Conservation (phyloP, 495 filamentous ascomycete genomes). For the Penicillium longicatenatum region DNA sequence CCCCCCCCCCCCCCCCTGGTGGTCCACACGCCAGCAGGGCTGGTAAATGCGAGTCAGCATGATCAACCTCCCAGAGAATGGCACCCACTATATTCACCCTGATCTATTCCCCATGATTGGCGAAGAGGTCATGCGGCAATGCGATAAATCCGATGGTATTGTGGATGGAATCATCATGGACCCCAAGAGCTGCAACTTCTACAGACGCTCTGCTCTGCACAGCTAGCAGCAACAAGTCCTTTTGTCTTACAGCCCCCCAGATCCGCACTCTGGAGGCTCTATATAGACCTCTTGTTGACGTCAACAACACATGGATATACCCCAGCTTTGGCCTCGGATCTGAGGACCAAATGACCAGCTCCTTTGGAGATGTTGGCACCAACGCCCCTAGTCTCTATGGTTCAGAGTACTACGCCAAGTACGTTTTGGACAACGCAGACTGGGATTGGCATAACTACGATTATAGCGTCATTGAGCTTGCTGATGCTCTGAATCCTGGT, state of each 20-base stretch:
- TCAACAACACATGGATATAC: constrained; percentile 19
- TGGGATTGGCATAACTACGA: constrained; percentile 13
- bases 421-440: constrained; percentile 9
- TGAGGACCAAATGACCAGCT: neutral
- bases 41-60: constrained; percentile 30
- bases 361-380: neutral
- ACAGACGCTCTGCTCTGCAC: constrained; percentile 39
- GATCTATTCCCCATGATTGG: constrained; percentile 13
- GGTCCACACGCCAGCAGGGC: constrained; percentile 52
- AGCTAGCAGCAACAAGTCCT: constrained; percentile 1
- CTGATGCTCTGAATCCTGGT: constrained; percentile 35
- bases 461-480: constrained; percentile 23
- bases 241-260: constrained; percentile 54
- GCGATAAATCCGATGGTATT: constrained; percentile 56
- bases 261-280: constrained; percentile 48
- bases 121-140: constrained; percentile 39
- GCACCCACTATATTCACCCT: neutral
- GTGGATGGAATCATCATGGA: constrained; percentile 55
- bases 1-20: constrained; percentile 46
- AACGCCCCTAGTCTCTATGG: neutral
- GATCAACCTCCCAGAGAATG: neutral
- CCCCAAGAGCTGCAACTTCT: constrained; percentile 51
- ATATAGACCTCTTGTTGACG: constrained; percentile 44
- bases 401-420: constrained; percentile 14
- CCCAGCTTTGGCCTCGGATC: neutral